These are phyloP conservation scores for Sanghuangporus baumii DNA, from an alignment of 1,284 basidiomycete genomes.

Conservation along the genomic window DNA sequence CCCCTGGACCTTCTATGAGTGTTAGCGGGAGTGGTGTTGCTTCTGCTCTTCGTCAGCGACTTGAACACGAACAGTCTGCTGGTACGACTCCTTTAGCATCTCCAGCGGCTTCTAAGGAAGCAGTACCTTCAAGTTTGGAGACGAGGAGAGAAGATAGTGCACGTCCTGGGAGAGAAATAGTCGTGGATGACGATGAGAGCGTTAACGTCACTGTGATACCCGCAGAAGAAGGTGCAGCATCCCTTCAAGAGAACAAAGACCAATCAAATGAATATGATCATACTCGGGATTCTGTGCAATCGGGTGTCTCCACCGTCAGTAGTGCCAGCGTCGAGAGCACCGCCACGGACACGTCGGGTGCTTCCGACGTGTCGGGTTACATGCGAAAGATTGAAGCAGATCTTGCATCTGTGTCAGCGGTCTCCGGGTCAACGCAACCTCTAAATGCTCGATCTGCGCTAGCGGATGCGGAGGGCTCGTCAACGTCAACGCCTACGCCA, in stretches of 20 bases:
- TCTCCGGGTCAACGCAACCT: neutral
- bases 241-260: neutral
- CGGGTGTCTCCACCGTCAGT: neutral
- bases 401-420: neutral
- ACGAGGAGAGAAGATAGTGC: neutral
- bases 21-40: constrained; percentile 9
- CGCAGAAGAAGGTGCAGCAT: neutral
- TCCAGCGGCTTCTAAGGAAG: neutral
- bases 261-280: neutral
- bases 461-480: neutral
- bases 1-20: too few species aligned
- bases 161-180: constrained; percentile 13
- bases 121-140: neutral
- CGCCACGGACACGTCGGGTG: constrained; percentile 2
- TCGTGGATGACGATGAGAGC: constrained; percentile 15
- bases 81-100: neutral
- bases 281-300: constrained; percentile 8
- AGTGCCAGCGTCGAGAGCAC: neutral
- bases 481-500: neutral
- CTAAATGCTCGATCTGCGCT: neutral
- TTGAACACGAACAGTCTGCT: constrained; percentile 5
- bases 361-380: constrained; percentile 7
- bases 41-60: constrained; percentile 12
- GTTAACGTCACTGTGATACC: constrained; percentile 8
- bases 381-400: constrained; percentile 14